Evolutionary conservation across 2,329 filamentous ascomycete genomes (phyloP).

Genomic region (Colletotrichum sp.): DNA sequence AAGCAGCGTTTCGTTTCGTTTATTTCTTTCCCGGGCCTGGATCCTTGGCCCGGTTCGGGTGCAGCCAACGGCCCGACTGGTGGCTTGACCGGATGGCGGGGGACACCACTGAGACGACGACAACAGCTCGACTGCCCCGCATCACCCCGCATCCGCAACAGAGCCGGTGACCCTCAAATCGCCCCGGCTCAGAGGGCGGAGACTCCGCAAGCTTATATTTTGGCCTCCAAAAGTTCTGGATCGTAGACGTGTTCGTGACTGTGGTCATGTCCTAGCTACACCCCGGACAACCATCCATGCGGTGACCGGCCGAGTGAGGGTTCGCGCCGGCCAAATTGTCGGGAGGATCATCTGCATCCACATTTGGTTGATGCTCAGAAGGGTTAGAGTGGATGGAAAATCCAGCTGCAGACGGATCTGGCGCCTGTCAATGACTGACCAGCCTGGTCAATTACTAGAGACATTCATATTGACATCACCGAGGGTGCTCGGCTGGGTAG

Average conservation of each 20-base stretch:
- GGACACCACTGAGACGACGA: neutral
- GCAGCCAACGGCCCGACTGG: conserved; percentile 17
- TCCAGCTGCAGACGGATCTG: too few relatives aligned
- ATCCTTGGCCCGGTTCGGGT: neutral
- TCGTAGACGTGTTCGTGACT: neutral
- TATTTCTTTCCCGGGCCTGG: neutral
- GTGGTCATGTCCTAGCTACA: neutral
- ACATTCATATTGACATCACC: neutral
- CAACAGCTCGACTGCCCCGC: neutral
- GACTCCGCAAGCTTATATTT: conserved; percentile 12
- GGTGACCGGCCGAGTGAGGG: neutral
- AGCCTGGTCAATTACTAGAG: neutral
- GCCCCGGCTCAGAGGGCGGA: neutral
- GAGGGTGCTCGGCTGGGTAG: neutral
- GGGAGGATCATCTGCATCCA: neutral
- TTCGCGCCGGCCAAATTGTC: conserved; percentile 1
- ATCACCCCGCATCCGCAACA: conserved; percentile 7
- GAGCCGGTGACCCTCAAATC: neutral
- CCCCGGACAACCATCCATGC: neutral
- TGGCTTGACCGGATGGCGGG: conserved; percentile 18
- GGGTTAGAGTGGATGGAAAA: neutral
- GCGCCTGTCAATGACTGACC: too few relatives aligned
- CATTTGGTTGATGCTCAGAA: neutral
- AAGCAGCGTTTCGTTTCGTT: neutral
- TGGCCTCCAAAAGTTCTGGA: neutral